Percentiles rank a stretch among this genome's conserved stretches.
phyloP scores from a whole-genome alignment of 257 asterid genomes.

The Voacanga thouarsii region DNA sequence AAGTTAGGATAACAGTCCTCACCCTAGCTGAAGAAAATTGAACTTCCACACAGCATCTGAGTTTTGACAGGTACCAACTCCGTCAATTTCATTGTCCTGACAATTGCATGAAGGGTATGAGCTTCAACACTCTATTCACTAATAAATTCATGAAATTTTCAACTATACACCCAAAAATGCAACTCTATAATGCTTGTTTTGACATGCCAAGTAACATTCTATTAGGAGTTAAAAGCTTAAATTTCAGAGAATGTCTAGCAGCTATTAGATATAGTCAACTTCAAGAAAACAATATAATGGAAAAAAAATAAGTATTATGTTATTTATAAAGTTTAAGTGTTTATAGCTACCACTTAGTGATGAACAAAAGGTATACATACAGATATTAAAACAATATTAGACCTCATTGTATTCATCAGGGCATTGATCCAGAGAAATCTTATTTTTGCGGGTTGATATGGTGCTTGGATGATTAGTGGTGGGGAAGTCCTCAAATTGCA shows the following conservation, averaged over 20 bases:
- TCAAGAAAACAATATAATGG: neutral
- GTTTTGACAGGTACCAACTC: conserved; percentile 13
- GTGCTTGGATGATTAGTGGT: conserved; percentile 26
- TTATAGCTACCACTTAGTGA: neutral
- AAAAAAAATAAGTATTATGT: neutral
- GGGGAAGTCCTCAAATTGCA: conserved; percentile 55
- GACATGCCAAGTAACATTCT: neutral
- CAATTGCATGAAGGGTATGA: conserved; percentile 13
- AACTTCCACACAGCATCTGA: conserved; percentile 22
- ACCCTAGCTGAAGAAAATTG: conserved; percentile 28
- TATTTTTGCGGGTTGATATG: conserved; percentile 30
- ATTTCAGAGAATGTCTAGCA: neutral
- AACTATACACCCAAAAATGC: neutral
- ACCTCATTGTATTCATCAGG: conserved; percentile 32
- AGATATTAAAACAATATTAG: neutral
- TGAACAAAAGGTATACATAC: neutral
- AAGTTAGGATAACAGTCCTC: conserved; percentile 8
- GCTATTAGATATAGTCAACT: neutral
- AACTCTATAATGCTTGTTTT: neutral
- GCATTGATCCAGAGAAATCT: conserved; percentile 20
- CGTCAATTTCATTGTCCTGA: conserved; percentile 26
- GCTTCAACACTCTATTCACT: neutral
- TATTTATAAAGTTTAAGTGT: neutral
- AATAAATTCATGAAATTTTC: neutral
- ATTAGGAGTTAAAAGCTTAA: neutral